A percentile compares a stretch with the other conserved stretches of the same genome.
These are phyloP conservation scores for Durusdinium trenchii DNA, from an alignment of 73 alveolate genomes.

Conservation along the genomic window DNA sequence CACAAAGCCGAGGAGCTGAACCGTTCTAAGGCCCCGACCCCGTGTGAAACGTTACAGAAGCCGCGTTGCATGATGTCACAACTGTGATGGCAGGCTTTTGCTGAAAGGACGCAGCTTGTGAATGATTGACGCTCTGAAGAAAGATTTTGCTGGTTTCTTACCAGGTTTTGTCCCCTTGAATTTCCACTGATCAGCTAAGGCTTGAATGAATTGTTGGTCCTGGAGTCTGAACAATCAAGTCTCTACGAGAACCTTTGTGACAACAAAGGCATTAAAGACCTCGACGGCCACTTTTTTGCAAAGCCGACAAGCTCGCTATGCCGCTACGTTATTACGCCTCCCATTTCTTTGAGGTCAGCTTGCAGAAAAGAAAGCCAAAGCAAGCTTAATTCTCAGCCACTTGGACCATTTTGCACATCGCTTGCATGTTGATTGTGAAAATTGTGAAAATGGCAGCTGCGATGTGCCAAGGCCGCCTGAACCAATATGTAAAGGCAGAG, in stretches of 20 bases:
- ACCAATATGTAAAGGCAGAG: no score
- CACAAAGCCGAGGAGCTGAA: slow-evolving; percentile 14
- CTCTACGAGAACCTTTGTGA: slow-evolving; percentile 33
- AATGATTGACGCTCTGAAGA: slow-evolving; percentile 19
- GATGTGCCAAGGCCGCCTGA: no score
- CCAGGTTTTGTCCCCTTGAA: not conserved
- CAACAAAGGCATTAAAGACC: slow-evolving; percentile 40
- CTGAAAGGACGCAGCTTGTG: slow-evolving; percentile 28
- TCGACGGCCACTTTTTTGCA: not conserved
- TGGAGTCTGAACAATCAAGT: slow-evolving; percentile 33
- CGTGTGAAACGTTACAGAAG: not conserved
- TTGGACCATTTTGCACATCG: not conserved
- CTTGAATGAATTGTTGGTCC: slow-evolving; percentile 2
- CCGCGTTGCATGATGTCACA: not conserved
- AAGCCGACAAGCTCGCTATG: not conserved
- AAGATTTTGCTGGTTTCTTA: not conserved
- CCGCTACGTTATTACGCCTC: no score
- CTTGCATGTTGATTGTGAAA: no score
- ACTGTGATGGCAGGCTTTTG: not conserved
- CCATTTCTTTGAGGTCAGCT: not conserved
- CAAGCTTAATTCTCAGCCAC: not conserved
- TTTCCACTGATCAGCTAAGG: not conserved
- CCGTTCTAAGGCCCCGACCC: not conserved
- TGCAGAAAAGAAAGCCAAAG: slow-evolving; percentile 22
- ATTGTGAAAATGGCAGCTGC: no score